These are phyloP conservation scores for Juncus effusus DNA, from an alignment of 176 grass and related monocot species.

Conservation along the genomic window DNA sequence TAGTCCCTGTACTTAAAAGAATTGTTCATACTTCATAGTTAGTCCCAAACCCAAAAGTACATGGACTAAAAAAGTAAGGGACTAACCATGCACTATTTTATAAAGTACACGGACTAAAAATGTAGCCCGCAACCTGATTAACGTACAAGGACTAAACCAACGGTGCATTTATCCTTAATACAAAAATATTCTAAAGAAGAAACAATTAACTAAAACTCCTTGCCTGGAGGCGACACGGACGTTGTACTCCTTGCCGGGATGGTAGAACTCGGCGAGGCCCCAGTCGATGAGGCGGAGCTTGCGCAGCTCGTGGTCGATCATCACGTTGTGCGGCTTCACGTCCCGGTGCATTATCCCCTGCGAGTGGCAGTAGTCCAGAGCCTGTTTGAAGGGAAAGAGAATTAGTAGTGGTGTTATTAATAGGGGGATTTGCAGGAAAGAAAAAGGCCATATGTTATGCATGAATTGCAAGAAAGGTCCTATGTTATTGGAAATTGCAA, in stretches of 20 bases:
- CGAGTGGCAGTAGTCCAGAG: constrained; percentile 72
- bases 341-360: constrained; percentile 85
- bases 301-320: constrained; percentile 74
- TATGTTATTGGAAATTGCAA: too few species aligned
- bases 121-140: neutral
- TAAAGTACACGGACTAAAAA: too few species aligned
- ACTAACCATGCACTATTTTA: too few species aligned
- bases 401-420: neutral
- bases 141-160: neutral
- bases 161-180: neutral
- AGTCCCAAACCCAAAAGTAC: too few species aligned
- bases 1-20: too few species aligned
- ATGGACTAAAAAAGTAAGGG: too few species aligned
- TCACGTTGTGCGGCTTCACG: constrained; percentile 78
- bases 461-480: too few species aligned
- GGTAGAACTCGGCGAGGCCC: constrained; percentile 80
- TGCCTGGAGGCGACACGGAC: constrained; percentile 77
- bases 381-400: constrained; percentile 34
- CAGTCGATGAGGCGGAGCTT: constrained; percentile 72
- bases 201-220: constrained; percentile 26
- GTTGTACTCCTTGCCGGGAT: constrained; percentile 67
- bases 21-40: too few species aligned
- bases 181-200: neutral
- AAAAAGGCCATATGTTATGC: too few species aligned
- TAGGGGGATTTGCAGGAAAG: neutral